Percentiles rank a stretch among this genome's conserved stretches.
These are phyloP conservation scores for Uronychia setigera DNA, from an alignment of 73 alveolate genomes.

Conservation along the genomic window DNA sequence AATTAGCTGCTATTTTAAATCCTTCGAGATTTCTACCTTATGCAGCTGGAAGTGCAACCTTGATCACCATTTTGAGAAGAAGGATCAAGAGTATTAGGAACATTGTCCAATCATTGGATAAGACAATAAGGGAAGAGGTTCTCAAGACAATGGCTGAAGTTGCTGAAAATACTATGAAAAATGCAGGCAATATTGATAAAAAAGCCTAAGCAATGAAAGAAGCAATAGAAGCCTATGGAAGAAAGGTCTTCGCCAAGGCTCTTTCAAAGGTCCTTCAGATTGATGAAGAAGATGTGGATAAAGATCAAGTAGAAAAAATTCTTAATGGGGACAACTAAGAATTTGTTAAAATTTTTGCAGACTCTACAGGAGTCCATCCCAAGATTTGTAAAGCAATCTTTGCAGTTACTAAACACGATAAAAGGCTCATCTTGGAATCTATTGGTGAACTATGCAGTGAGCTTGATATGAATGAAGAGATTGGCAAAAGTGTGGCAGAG, in stretches of 20 bases:
- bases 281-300: neutral
- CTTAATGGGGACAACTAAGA: neutral
- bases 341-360: neutral
- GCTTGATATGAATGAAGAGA: neutral
- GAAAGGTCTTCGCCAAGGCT: neutral
- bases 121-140: neutral
- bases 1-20: neutral
- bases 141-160: neutral
- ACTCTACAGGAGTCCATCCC: neutral
- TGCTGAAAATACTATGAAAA: neutral
- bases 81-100: neutral
- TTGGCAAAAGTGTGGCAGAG: conserved; percentile 9
- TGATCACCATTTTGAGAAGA: neutral
- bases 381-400: neutral
- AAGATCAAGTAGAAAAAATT: neutral
- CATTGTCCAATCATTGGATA: neutral
- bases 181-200: neutral
- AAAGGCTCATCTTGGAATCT: neutral
- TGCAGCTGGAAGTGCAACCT: neutral
- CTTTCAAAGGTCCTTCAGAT: neutral
- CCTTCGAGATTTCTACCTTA: neutral
- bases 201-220: neutral
- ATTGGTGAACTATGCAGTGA: neutral
- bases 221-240: neutral
- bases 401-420: neutral